Evolutionary conservation across 2,329 filamentous ascomycete species (phyloP).

Genomic region (Ophiognomonia clavigignenti-juglandacearum): DNA sequence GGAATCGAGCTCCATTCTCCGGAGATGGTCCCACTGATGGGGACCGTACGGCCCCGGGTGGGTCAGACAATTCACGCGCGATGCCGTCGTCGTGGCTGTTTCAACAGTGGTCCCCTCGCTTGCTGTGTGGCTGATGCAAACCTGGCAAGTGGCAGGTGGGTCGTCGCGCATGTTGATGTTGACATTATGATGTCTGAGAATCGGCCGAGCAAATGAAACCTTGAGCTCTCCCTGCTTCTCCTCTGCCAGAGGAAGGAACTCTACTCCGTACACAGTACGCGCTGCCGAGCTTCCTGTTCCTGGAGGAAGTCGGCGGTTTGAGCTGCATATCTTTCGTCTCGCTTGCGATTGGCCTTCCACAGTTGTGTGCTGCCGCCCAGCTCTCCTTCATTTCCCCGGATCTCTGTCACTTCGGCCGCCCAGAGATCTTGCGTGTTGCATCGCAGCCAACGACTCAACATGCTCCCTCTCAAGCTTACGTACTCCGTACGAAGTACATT

Average conservation of each 20-base stretch:
- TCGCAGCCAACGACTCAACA: too few species aligned
- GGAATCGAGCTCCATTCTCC: too few species aligned
- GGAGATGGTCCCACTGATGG: neutral
- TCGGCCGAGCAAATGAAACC: too few species aligned
- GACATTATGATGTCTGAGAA: too few species aligned
- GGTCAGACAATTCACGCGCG: constrained; percentile 6
- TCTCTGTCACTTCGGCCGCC: neutral
- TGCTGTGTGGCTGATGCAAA: constrained; percentile 4
- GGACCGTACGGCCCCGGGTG: neutral
- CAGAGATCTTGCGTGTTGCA: neutral
- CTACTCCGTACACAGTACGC: too few species aligned
- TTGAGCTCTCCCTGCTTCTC: too few species aligned
- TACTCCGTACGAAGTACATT: too few species aligned
- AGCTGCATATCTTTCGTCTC: neutral
- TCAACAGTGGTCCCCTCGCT: neutral
- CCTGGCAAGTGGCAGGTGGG: too few species aligned
- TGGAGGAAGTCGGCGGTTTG: neutral
- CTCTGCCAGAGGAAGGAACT: too few species aligned
- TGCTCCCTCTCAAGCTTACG: too few species aligned
- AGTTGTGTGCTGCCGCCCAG: neutral
- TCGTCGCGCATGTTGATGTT: too few species aligned
- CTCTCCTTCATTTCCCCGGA: neutral
- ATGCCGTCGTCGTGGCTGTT: neutral
- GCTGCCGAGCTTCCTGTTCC: too few species aligned
- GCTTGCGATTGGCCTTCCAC: neutral